These are phyloP conservation scores for Suillus luteus DNA, from an alignment of 768 basidiomycete genomes.

Conservation along the genomic window DNA sequence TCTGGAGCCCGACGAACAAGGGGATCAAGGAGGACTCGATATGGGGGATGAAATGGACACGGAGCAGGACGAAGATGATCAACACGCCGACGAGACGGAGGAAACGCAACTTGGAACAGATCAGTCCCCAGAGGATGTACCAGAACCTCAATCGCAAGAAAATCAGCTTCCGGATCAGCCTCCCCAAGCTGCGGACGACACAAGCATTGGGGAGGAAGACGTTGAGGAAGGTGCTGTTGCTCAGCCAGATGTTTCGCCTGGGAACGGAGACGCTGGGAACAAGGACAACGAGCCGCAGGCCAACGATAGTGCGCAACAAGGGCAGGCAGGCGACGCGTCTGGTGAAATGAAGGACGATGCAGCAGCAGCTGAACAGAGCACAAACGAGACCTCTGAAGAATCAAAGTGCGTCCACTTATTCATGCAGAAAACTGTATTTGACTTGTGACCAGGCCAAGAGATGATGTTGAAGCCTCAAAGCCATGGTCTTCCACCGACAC, in stretches of 20 bases:
- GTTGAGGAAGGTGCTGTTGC: conserved; percentile 32
- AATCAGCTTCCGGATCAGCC: conserved; percentile 15
- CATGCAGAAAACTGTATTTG: not conserved
- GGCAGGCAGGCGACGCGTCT: conserved; percentile 24
- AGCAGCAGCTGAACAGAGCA: conserved; percentile 25
- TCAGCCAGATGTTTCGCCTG: conserved; percentile 38
- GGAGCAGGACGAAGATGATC: conserved; percentile 36
- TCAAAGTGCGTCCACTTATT: conserved; percentile 4
- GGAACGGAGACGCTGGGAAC: conserved; percentile 26
- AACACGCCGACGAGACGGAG: conserved; percentile 29
- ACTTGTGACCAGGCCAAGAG: conserved; percentile 6
- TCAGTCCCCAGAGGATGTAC: conserved; percentile 29
- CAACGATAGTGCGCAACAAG: conserved; percentile 23
- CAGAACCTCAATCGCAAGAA: conserved; percentile 26
- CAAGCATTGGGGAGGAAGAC: conserved; percentile 33
- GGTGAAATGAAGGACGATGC: conserved; percentile 13
- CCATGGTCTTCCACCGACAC: conserved; percentile 5
- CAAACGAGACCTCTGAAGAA: conserved; percentile 33
- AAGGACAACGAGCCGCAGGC: conserved; percentile 17
- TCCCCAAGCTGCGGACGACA: conserved; percentile 22
- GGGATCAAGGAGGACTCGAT: conserved; percentile 28
- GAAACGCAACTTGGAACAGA: conserved; percentile 25
- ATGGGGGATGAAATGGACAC: conserved; percentile 38
- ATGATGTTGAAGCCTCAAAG: conserved; percentile 11
- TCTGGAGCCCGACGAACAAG: conserved; percentile 43